Evolutionary conservation across 352 stramenopile genomes (phyloP), one percentile per base, ranked within the genome.

Genomic region (Phytopythium aichiense): DNA sequence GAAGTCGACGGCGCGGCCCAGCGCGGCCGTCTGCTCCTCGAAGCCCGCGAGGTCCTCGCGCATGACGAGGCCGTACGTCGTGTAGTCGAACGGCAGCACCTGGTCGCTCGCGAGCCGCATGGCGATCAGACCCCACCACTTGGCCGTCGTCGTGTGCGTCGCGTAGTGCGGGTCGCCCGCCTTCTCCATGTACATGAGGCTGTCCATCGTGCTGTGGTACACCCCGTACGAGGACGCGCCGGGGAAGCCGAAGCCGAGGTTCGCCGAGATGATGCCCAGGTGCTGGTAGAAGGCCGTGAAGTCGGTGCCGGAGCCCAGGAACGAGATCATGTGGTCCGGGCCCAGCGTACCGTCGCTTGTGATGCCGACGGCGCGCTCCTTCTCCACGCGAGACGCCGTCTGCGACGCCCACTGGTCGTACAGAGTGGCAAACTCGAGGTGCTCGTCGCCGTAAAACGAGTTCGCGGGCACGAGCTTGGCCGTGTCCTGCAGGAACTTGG

Each of bases 131-230:
- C 76, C 79, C 73, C 83, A 88, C 61, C 87, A 80, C 33, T 74
- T 66, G 13, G 79, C 58, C 52, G 74, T 72, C 51, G 72, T 75
- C 8, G 63, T 64, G 60, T 91, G 76, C 12, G 74, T 77, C 28
- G 58, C 64, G 64, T 81, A 91, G 35, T 72, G 57, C 55, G 84
- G 81, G 54, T 92, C 84, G 7, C 65, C 81, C 20, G 78, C 57
- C 15, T 51, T 83, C 40, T 91, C 77, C 52, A 88, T 68, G 65
- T 84, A 96, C 59, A 69, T 73, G 54, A 94, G 73, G 48, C 72
- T 91, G 72, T 96, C 87, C 73, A 94, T 96, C 31, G 89, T 82
- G 55, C 71, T 89, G 69, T 94, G 84, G 62, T 94, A 91, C 15
- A 71, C 59, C 22, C 82, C 80, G 68, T 91, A 60, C 16, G 38